Evolutionary conservation across 768 basidiomycete species (phyloP), one percentile per base, ranked within the genome.

Genomic region (Melanogaster broomeanus): DNA sequence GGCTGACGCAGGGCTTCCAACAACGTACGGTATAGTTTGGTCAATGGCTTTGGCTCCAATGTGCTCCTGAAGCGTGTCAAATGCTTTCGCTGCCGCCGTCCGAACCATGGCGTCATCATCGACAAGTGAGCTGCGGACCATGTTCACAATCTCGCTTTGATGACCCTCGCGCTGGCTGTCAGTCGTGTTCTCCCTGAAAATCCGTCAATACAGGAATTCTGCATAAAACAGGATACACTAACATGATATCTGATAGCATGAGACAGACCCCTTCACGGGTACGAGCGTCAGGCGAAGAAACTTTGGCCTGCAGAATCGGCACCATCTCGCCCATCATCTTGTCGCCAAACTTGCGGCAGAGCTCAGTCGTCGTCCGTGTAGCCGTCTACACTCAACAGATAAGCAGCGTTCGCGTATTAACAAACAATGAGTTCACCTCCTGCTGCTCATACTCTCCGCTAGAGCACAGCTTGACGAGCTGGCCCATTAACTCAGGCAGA

Each of bases 261-360:
- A 93, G 69, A 62, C 93, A 97, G 31, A 92, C 91, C 40, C 95
- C 96, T 66, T 93, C 87, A 30, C 85, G 71, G 19, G 87, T 89
- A 34, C 75, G 78, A 9, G 83, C 58, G 61, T 90, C 84, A 3
- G 76, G 71, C 0, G 88, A 89, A 6, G 69, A 70, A 3, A 86
- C 81, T 39, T 83, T 82, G 18, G 76, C 72, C 48, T 87, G 88
- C 52, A 99, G 71, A 47, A 92, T 87, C 3, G 83, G 76, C 57
- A 98, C 78, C 45, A 96, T 85, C 56, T 94, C 94, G 19, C 81
- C 85, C 33, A 98, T 62, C 51, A 96, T 85, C 50, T 87, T 84
- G 68, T 98, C 97, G 16, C 97, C 96, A 60, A 95, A 95, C 70
- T 98, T 98, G 67, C 90, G 87, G 67, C 92, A 97, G 0, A 98